These are phyloP conservation scores for Nissolia schottii DNA, from an alignment of 306 rosid species.

Conservation along the genomic window DNA sequence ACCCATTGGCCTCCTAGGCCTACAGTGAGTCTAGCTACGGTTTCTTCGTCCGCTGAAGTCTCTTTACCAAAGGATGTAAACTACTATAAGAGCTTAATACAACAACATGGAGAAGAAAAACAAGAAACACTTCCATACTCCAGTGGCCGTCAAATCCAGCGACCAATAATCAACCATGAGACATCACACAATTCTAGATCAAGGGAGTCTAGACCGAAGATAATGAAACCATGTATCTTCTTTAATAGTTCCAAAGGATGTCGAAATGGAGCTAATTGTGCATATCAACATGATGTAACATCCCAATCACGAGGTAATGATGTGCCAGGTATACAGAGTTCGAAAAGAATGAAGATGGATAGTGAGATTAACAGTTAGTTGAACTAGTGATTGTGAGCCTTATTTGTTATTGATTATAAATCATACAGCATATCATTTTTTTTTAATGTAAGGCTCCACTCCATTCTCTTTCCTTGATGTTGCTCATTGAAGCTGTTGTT, in stretches of 20 bases:
- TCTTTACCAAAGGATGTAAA: conserved; percentile 58
- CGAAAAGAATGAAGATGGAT: conserved; percentile 81
- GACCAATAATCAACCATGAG: conserved; percentile 47
- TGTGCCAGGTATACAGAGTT: conserved; percentile 42
- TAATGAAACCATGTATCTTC: conserved; percentile 88
- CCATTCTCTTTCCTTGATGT: conserved; percentile 21
- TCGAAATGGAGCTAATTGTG: conserved; percentile 77
- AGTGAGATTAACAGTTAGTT: conserved; percentile 73
- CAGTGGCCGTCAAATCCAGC: conserved; percentile 41
- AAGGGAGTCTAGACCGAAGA: conserved; percentile 64
- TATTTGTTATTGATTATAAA: background rate
- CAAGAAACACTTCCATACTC: conserved; percentile 52
- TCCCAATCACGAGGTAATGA: conserved; percentile 52
- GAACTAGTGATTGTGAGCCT: conserved; percentile 19
- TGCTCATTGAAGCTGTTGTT: conserved; percentile 16
- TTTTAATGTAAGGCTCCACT: conserved; percentile 24
- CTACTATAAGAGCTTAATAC: conserved; percentile 91
- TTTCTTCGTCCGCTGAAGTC: conserved; percentile 41
- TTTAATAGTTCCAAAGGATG: conserved; percentile 91
- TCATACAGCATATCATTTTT: conserved; percentile 29
- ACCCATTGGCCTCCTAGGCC: conserved; percentile 39
- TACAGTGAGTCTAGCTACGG: conserved; percentile 25
- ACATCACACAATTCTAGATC: conserved; percentile 39
- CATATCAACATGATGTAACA: conserved; percentile 72
- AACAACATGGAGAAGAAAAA: conserved; percentile 88